Percentiles rank a stretch among this genome's conserved stretches.
Evolutionary conservation across 2,329 filamentous ascomycete species (phyloP).

Genomic region (Biscogniauxia mediterranea): DNA sequence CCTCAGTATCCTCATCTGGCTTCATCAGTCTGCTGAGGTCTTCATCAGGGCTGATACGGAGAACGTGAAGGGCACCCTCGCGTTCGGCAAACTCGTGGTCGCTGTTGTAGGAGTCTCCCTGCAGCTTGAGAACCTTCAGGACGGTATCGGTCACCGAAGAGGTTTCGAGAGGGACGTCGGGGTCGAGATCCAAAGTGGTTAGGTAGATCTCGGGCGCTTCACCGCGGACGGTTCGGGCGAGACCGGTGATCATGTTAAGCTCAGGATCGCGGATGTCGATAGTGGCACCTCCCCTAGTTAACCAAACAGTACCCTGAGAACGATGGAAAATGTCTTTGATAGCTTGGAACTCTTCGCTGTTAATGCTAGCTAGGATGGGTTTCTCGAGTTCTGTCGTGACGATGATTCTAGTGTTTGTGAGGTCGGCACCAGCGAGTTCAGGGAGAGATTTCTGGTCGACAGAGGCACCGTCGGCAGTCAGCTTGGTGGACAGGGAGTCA

Average conservation of each 20-base stretch:
- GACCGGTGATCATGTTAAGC: slow-evolving; percentile 44
- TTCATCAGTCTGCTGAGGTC: slow-evolving; percentile 23
- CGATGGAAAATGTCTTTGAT: slow-evolving; percentile 27
- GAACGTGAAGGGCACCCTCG: slow-evolving; percentile 25
- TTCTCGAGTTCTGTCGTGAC: slow-evolving; percentile 30
- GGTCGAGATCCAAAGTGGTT: slow-evolving; percentile 46
- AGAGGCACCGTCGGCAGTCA: slow-evolving; percentile 18
- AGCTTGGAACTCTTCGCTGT: slow-evolving; percentile 21
- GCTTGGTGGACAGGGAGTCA: slow-evolving; percentile 20
- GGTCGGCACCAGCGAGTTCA: slow-evolving; percentile 18
- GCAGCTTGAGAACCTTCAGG: slow-evolving; percentile 26
- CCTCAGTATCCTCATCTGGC: slow-evolving; percentile 22
- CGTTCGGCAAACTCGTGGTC: slow-evolving; percentile 28
- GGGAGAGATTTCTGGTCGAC: slow-evolving; percentile 23
- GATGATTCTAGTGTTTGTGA: slow-evolving; percentile 26
- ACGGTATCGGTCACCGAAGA: slow-evolving; percentile 34
- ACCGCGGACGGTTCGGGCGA: slow-evolving; percentile 46
- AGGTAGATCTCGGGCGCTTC: slow-evolving; percentile 43
- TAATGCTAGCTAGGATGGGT: slow-evolving; percentile 24
- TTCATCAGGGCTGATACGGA: slow-evolving; percentile 26
- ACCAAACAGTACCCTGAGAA: slow-evolving; percentile 27
- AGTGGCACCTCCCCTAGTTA: slow-evolving; percentile 26
- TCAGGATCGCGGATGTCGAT: slow-evolving; percentile 25
- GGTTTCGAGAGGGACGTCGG: slow-evolving; percentile 30
- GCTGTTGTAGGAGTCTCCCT: slow-evolving; percentile 24